Evolutionary conservation across 2,329 filamentous ascomycete species (phyloP), one percentile per base, ranked within the genome.

Genomic region (Penicillium palitans): DNA sequence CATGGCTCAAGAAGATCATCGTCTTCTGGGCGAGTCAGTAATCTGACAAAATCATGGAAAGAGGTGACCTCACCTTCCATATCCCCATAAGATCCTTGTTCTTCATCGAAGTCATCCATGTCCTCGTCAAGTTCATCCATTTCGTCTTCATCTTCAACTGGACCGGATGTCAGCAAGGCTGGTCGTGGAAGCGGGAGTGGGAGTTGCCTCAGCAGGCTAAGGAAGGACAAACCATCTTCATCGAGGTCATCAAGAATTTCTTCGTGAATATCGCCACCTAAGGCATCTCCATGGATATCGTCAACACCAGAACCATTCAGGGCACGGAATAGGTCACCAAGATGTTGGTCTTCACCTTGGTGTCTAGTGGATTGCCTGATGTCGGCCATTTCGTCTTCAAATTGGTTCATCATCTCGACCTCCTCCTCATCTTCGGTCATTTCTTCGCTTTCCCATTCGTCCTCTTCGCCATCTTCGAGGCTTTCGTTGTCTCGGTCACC

Each of bases 141-240:
- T 53, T 78, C 72, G 55, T 74, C 86, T 60, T 78, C 71, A 52
- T 74, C 86, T 60, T 89, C 88, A 55, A 89, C 87, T 60, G 81
- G 76, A 80, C 19, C 46, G 81, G 80, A 53, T 35, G 56, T 73
- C 58, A 73, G 66, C 29, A 55, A 60, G 19, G 29, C 15, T 35
- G 19, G 19, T 25, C 6, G 19, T 35, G 15, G 15, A 13, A n/a
- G 29, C 37, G 17, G 24, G 19, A 27, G 12, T 17, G 17, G 40
- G n/a, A 17, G 42, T 9, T 24, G 19, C 27, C 17, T 6, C 2
- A 41, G 21, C 19, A 48, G 21, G 17, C 8, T n/a, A 17, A 48
- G 24, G n/a, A 35, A 13, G 24, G 45, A 70, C 75, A 61, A 71
- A 80, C 81, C 84, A 65, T 84, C 84, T 58, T 83, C 83, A 61